Evolutionary conservation across 192 early-diverging fungal species (phyloP).

Genomic region (Backusella sp.): DNA sequence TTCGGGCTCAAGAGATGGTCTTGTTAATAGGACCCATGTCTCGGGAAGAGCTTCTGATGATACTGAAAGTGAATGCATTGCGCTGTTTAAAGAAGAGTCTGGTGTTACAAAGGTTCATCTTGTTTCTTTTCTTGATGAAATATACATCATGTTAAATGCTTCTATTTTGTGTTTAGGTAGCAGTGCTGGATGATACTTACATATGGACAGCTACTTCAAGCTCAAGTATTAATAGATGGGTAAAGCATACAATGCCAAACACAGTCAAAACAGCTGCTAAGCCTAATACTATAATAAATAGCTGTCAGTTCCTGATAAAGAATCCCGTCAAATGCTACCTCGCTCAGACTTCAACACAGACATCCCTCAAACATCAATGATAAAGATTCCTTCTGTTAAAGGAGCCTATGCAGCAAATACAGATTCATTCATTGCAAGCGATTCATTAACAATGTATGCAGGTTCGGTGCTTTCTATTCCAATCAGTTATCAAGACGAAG

Average conservation of each 20-base stretch:
- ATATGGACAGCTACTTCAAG: slow-evolving; percentile 91
- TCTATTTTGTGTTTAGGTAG: slow-evolving; percentile 49
- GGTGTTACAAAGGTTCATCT: slow-evolving; percentile 85
- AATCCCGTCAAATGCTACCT: slow-evolving; percentile 34
- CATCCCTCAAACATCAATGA: slow-evolving; percentile 45
- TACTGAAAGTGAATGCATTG: slow-evolving; percentile 74
- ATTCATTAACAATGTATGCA: slow-evolving; percentile 37
- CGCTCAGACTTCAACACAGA: slow-evolving; percentile 31
- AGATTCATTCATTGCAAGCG: slow-evolving; percentile 38
- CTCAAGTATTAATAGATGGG: slow-evolving; percentile 86
- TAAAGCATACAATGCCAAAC: slow-evolving; percentile 17
- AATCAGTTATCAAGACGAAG: slow-evolving; percentile 37
- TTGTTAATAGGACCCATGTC: slow-evolving; percentile 80
- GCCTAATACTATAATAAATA: slow-evolving; percentile 8
- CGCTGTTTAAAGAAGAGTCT: slow-evolving; percentile 80
- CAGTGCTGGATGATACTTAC: slow-evolving; percentile 80
- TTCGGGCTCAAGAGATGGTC: slow-evolving; percentile 89
- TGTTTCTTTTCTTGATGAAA: slow-evolving; percentile 9
- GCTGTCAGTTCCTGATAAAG: slow-evolving; percentile 64
- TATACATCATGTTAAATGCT: background rate
- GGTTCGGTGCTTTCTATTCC: slow-evolving; percentile 41
- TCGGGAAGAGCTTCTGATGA: slow-evolving; percentile 47
- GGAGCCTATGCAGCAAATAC: slow-evolving; percentile 32
- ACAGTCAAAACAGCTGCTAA: background rate
- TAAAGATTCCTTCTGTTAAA: slow-evolving; percentile 45